phyloP scores from a whole-genome alignment of 2,329 filamentous ascomycete genomes.

The Kalaharituber pfeilii region DNA sequence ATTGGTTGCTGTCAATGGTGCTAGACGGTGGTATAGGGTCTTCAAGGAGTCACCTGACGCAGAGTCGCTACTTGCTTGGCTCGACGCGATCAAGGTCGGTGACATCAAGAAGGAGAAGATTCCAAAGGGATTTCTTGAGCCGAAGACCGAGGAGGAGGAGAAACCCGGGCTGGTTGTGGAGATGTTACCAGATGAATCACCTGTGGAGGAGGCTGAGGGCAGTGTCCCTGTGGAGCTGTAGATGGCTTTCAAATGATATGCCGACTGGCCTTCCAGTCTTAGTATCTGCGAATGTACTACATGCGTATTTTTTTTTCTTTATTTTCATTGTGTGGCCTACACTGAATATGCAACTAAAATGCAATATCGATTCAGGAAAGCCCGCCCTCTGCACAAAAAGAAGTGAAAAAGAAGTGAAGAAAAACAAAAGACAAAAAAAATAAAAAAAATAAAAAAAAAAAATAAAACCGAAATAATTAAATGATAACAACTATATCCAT shows the following conservation, averaged over 20 bases:
- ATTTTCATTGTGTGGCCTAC: too few relatives aligned
- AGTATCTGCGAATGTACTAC: too few relatives aligned
- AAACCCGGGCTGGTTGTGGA: conserved; percentile 8
- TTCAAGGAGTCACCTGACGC: conserved; percentile 45
- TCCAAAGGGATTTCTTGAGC: conserved; percentile 41
- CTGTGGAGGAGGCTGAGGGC: conserved; percentile 23
- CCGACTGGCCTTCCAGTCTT: too few relatives aligned
- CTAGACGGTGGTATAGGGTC: conserved; percentile 69
- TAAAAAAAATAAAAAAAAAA: conserved; percentile 2
- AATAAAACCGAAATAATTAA: background rate
- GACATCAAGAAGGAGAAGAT: conserved; percentile 66
- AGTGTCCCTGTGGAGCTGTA: too few relatives aligned
- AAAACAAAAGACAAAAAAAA: too few relatives aligned
- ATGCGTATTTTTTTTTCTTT: too few relatives aligned
- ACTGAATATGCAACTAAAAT: too few relatives aligned
- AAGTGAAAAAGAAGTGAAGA: background rate
- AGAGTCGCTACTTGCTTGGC: conserved; percentile 59
- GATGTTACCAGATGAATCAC: conserved; percentile 26
- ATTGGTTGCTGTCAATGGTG: conserved; percentile 64
- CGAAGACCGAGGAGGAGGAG: conserved; percentile 26
- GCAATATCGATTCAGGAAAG: too few relatives aligned
- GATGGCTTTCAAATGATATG: too few relatives aligned
- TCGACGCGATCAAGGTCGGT: conserved; percentile 79
- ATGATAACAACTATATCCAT: background rate
- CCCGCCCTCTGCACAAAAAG: background rate